Evolutionary conservation across 257 asterid species (phyloP), one percentile per base, ranked within the genome.

Genomic region (Penstemon newberryi): DNA sequence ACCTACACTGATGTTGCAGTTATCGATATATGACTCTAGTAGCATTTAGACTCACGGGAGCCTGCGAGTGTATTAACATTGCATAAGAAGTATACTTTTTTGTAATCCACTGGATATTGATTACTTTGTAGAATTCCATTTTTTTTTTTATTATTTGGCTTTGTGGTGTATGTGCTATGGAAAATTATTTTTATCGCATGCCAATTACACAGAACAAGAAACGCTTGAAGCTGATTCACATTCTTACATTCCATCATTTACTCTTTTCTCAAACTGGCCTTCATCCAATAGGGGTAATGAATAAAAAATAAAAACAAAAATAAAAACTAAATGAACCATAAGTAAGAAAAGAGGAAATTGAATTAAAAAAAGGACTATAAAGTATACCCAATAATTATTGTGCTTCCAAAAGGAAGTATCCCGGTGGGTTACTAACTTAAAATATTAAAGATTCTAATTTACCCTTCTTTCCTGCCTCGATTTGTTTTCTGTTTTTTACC

Each of bases 61-160:
- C 56, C 60, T 37, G 59, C 67, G 6, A 65, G 66, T 51, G 69
- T 67, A 52, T 64, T 70, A 74, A 49, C 65, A 52, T 71, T 69
- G 60, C 65, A 42, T 25, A 25, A 25, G 33, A 25, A 25, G 33
- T 25, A 25, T 25, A 25, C 33, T 25, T 25, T 25, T 70, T 64
- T 77, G 77, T 78, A 70, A 69, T 80, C 70, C 66, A 11, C 49
- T 40, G 74, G 65, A 56, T 49, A 53, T 54, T 52, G 51, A 37
- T 55, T 55, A 25, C 65, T 57, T 45, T 37, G 59, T 60, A 49
- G 52, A 61, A 74, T 44, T 52, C 49, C 36, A 39, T 49, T 40
- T 25, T 74, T n/a, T n/a, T 75, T 39, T 40, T 53, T 47, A 67
- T 55, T 13, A 33, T 67, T 51, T 77, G 63, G 52, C 25, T 61